Evolutionary conservation across 352 stramenopile genomes (phyloP).

Genomic region (Globisporangium canariense): DNA sequence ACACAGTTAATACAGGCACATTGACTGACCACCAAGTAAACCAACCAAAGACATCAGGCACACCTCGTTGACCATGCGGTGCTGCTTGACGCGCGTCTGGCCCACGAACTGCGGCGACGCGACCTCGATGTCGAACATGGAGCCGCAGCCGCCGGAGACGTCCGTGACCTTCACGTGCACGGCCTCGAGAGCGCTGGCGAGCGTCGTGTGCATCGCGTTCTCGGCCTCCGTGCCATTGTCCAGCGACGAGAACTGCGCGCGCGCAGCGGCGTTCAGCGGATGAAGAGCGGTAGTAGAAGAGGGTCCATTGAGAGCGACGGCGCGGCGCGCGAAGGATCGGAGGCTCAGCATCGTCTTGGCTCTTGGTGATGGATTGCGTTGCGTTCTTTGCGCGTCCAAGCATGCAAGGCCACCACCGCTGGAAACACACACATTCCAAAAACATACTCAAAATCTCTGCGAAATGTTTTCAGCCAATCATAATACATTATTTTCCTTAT

Average conservation of each 20-base stretch:
- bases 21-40: not conserved
- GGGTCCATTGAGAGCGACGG: not conserved
- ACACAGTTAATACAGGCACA: not conserved
- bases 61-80: conserved; percentile 86
- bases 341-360: conserved; percentile 10
- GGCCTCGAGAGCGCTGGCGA: conserved; percentile 56
- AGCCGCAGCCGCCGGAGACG: conserved; percentile 86
- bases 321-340: conserved; percentile 2
- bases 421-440: no score
- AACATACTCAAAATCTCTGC: no score
- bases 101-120: conserved; percentile 73
- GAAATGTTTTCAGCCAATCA: no score
- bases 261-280: not conserved
- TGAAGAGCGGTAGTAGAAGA: not conserved
- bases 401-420: no score
- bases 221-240: conserved; percentile 46
- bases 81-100: conserved; percentile 84
- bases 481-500: no score
- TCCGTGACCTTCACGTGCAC: conserved; percentile 83
- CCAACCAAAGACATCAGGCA: not conserved
- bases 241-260: conserved; percentile 16
- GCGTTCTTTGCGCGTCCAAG: conserved; percentile 1
- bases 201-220: conserved; percentile 61
- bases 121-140: conserved; percentile 88
- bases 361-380: conserved; percentile 2